A percentile compares a stretch with the other conserved stretches of the same genome.
Conservation (phyloP, 2,329 filamentous ascomycete species). For the Claviceps spartinae region DNA sequence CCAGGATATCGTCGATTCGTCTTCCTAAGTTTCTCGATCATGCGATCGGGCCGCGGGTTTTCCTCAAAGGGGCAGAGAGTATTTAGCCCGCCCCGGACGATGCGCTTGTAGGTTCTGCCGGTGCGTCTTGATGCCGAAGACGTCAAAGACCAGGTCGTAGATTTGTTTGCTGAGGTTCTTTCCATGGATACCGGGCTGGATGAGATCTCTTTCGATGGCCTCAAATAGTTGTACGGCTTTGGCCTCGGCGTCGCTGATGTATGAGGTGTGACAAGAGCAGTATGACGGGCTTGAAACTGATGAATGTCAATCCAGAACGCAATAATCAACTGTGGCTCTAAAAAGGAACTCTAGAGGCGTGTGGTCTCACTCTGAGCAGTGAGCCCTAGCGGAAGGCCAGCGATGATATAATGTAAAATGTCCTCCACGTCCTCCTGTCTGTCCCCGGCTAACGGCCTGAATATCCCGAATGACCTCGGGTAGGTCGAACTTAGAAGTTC, state of each 20-base stretch:
- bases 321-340: no score
- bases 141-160: slow-evolving; percentile 17
- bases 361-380: no score
- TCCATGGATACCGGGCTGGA: slow-evolving; percentile 33
- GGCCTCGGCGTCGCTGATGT: slow-evolving; percentile 30
- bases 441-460: no score
- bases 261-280: not conserved
- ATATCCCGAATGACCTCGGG: no score
- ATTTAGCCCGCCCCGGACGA: slow-evolving; percentile 35
- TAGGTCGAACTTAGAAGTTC: no score
- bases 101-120: slow-evolving; percentile 21
- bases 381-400: no score
- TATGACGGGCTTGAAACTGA: no score
- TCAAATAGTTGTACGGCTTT: slow-evolving; percentile 32
- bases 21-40: slow-evolving; percentile 21
- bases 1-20: slow-evolving; percentile 8
- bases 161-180: slow-evolving; percentile 33
- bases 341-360: no score
- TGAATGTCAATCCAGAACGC: no score
- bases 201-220: slow-evolving; percentile 30
- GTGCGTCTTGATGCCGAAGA: slow-evolving; percentile 29
- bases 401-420: no score
- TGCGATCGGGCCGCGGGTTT: slow-evolving; percentile 31
- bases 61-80: slow-evolving; percentile 33
- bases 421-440: no score